Conservation (phyloP, 805 yeast genomes). For the Citeromyces nyonsensis region DNA sequence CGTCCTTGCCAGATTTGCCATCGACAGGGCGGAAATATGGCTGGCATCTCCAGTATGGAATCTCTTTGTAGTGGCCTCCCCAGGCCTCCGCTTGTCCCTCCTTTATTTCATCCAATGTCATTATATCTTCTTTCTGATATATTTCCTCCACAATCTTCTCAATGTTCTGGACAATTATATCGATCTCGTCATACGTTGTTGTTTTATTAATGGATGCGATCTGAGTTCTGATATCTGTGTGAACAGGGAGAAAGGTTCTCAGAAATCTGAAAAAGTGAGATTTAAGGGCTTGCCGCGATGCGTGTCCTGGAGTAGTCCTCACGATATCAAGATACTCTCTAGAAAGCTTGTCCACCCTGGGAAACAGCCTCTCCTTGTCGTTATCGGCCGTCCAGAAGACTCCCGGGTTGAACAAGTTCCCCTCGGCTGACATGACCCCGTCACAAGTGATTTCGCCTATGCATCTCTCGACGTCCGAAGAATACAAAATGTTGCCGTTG, state of each 20-base stretch:
- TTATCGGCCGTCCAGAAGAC: constrained; percentile 47
- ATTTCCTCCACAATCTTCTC: constrained; percentile 52
- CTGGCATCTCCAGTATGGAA: constrained; percentile 95
- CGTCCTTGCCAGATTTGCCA: constrained; percentile 45
- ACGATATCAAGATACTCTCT: constrained; percentile 86
- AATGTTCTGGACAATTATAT: constrained; percentile 39
- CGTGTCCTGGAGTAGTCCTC: constrained; percentile 40
- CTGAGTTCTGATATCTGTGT: constrained; percentile 63
- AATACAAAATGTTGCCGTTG: constrained; percentile 88
- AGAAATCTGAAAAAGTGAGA: constrained; percentile 83
- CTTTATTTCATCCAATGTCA: constrained; percentile 35
- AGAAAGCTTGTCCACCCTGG: constrained; percentile 70
- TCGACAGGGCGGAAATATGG: constrained; percentile 86
- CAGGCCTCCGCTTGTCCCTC: constrained; percentile 39
- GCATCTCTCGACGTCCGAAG: constrained; percentile 69
- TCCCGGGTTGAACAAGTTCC: constrained; percentile 87
- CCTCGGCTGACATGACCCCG: constrained; percentile 97
- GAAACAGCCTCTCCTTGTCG: constrained; percentile 52
- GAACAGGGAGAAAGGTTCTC: constrained; percentile 63
- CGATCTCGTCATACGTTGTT: constrained; percentile 26
- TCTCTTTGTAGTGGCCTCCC: constrained; percentile 70
- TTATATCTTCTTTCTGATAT: constrained; percentile 32
- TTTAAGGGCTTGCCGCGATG: constrained; percentile 75
- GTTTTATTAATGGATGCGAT: constrained; percentile 36
- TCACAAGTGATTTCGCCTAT: constrained; percentile 52